Evolutionary conservation across 169 alveolate species (phyloP), one percentile per base, ranked within the genome.

Genomic region (Miamiensis avidus): DNA sequence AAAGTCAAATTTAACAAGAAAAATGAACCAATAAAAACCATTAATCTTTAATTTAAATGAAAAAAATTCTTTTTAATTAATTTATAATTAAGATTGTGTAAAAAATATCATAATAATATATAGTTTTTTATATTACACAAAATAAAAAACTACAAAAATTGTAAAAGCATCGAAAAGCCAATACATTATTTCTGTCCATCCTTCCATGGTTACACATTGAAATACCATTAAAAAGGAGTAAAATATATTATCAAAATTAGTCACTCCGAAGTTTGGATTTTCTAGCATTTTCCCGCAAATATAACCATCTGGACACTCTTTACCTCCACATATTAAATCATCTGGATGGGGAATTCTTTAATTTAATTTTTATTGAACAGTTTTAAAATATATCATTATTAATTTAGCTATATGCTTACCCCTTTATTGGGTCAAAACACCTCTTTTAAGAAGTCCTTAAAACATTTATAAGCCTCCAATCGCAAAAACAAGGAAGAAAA

Each of bases 11-110:
- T 94, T 15, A 94, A 76, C 0, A 94, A 85, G 81, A 94, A 92
- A 75, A 88, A 89, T 1, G 95, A 93, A 1, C 94, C 97, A 30
- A 94, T 91, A 82, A 94, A 89, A 0, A 94, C 87, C 25, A 92
- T 34, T 0, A 93, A 4, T 49, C 69, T 49, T n/a, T n/a, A n/a
- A n/a, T n/a, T n/a, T n/a, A n/a, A n/a, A n/a, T n/a, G n/a, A n/a
- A n/a, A n/a, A n/a, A n/a, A n/a, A n/a, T n/a, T n/a, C n/a, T n/a
- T n/a, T n/a, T n/a, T n/a, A n/a, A n/a, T n/a, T n/a, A n/a, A n/a
- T n/a, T n/a, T n/a, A n/a, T n/a, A n/a, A n/a, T n/a, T n/a, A n/a
- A n/a, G n/a, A n/a, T n/a, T n/a, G n/a, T n/a, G n/a, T n/a, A n/a
- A n/a, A n/a, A n/a, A n/a, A n/a, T 49, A 11, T 49, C 20, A 11